A percentile compares a stretch with the other conserved stretches of the same genome.
Evolutionary conservation across 257 asterid genomes (phyloP).

Genomic region (Thymus quinquecostatus): DNA sequence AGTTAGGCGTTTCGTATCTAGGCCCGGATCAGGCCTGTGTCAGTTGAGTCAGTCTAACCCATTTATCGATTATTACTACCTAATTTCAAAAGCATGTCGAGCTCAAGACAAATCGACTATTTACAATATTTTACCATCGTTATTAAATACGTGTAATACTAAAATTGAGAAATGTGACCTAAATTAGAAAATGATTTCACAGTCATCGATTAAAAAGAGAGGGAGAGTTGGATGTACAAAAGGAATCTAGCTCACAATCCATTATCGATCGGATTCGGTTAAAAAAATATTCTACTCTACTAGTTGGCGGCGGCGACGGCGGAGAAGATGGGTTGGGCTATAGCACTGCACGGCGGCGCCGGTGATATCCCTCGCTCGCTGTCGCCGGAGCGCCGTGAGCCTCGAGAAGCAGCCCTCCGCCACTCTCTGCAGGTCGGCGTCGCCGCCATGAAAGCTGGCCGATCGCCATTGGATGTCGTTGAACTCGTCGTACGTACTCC

Average conservation of each 20-base stretch:
- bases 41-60: too few species aligned
- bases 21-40: too few species aligned
- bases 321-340: slow-evolving; percentile 85
- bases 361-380: slow-evolving; percentile 76
- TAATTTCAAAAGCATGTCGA: too few species aligned
- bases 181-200: neutral
- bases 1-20: too few species aligned
- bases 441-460: slow-evolving; percentile 70
- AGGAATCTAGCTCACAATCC: neutral
- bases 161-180: too few species aligned
- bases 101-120: too few species aligned
- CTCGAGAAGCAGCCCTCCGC: slow-evolving; percentile 71
- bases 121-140: too few species aligned
- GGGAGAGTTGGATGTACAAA: neutral
- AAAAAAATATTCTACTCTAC: neutral
- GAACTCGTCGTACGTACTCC: slow-evolving; percentile 67
- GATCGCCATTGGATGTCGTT: slow-evolving; percentile 85
- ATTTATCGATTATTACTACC: too few species aligned
- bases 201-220: neutral
- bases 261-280: neutral
- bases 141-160: too few species aligned
- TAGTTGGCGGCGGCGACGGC: neutral
- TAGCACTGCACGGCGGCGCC: slow-evolving; percentile 95
- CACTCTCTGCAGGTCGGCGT: slow-evolving; percentile 75
- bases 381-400: slow-evolving; percentile 66